Percentiles rank a stretch among this genome's conserved stretches.
Conservation (phyloP, 768 basidiomycete genomes). For the Multifurca ochricompacta region DNA sequence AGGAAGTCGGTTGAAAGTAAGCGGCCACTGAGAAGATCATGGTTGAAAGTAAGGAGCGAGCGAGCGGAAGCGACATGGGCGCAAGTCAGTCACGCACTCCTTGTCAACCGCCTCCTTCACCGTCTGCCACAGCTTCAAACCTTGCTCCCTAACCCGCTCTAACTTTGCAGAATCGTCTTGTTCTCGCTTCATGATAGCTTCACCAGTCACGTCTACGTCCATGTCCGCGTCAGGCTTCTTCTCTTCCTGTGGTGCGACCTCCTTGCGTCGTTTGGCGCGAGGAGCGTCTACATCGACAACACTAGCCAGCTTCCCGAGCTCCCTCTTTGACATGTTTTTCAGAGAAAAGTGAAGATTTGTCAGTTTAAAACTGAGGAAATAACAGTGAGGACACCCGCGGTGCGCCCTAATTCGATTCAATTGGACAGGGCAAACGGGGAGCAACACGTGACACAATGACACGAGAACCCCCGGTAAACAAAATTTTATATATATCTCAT, state of each 20-base stretch:
- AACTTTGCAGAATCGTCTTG: slow-evolving; percentile 22
- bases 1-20: slow-evolving; percentile 57
- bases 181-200: slow-evolving; percentile 26
- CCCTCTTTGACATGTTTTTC: slow-evolving; percentile 41
- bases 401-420: slow-evolving; percentile 9
- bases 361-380: slow-evolving; percentile 1
- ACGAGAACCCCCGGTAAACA: too few relatives aligned
- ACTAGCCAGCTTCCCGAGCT: slow-evolving; percentile 34
- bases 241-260: slow-evolving; percentile 30
- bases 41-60: slow-evolving; percentile 25
- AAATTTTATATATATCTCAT: too few relatives aligned
- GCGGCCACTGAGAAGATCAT: slow-evolving; percentile 43
- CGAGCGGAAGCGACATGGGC: slow-evolving; percentile 24
- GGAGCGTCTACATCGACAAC: slow-evolving; percentile 38
- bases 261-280: slow-evolving; percentile 46
- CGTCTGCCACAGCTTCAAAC: slow-evolving; percentile 64
- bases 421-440: neutral
- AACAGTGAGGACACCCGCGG: slow-evolving; percentile 1
- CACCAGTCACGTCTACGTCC: slow-evolving; percentile 29
- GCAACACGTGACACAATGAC: slow-evolving; percentile 2
- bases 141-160: slow-evolving; percentile 52
- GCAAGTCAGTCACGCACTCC: slow-evolving; percentile 63
- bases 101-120: slow-evolving; percentile 79
- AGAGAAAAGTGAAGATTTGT: neutral
- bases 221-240: slow-evolving; percentile 36